Base-by-base conservation (phyloP, 2,329 filamentous ascomycete species). In the Fusarium kyushuense region DNA sequence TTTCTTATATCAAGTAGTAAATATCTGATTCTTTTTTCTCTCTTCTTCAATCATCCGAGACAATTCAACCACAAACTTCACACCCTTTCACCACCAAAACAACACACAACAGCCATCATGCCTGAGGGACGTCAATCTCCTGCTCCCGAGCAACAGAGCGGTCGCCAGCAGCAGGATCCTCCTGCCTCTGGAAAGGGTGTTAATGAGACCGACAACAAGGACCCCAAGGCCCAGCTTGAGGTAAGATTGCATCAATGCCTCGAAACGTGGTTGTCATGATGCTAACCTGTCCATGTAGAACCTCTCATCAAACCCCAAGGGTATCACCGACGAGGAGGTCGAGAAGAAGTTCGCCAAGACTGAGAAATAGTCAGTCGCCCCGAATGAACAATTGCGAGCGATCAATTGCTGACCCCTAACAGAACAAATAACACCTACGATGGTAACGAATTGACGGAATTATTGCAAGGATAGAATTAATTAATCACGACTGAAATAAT, bases 121-220 rank as follows among this genome's bases (percentile, higher is more conserved):
- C 89, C 91, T 75, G 80, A 86, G 79, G 91, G 92, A 78, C 89
- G 90, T 76, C 87, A 97, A 81, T 97, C 93, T 32, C 94, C 93
- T 65, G 82, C 89, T 53, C 92, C 92, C 29, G 89, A 92, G 81
- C 76, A 78, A 70, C 92, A 93, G 80, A 81, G 84, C 36, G 89
- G 87, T 62, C 79, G 83, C 56, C 92, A 96, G 81, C 79, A 87
- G 60, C 81, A 87, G 67, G 87, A 86, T 10, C 76, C 85, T 14
- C 84, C 88, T 3, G 86, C 79, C n/a, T 80, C 83, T 1, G 87
- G 88, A 58, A 84, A 89, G 71, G 86, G 86, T 47, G 82, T 86
- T 72, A 81, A 89, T 67, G 82, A 88, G 32, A 33, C 48, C 43
- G 82, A 84, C 13, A 75, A 82, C 19, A 76, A 84, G 67, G 80